A percentile compares a stretch with the other conserved stretches of the same genome.
Conservation (phyloP, 2,329 filamentous ascomycete genomes). For the Stachybotrys echinatus region DNA sequence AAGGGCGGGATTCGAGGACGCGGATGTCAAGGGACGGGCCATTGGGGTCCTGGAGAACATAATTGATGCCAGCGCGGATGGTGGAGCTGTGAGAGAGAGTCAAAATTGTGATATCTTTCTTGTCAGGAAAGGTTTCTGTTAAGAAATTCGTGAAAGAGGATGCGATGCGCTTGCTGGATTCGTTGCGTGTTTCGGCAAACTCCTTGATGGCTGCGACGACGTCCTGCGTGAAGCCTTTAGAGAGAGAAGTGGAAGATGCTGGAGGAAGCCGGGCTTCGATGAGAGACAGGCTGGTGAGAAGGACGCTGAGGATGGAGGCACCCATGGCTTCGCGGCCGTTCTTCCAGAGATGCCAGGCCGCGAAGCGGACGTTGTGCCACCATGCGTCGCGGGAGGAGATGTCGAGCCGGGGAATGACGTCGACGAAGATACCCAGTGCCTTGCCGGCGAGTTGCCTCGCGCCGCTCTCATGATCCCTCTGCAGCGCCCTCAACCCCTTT, state of each 20-base stretch:
- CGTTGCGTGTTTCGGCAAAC: constrained; percentile 12
- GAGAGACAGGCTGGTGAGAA: constrained; percentile 39
- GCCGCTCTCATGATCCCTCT: constrained; percentile 52
- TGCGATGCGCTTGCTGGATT: constrained; percentile 24
- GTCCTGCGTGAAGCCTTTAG: constrained; percentile 6
- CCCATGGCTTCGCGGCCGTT: constrained; percentile 64
- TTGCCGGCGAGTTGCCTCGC: constrained; percentile 52
- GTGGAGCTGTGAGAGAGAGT: constrained; percentile 62
- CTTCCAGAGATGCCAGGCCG: constrained; percentile 59
- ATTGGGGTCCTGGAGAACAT: constrained; percentile 26
- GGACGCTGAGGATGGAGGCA: constrained; percentile 47
- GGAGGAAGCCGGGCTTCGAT: constrained; percentile 26
- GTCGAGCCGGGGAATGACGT: constrained; percentile 34
- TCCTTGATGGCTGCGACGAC: constrained; percentile 12
- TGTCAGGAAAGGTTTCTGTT: constrained; percentile 10
- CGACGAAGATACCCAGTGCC: constrained; percentile 43
- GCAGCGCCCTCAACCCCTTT: constrained; percentile 42
- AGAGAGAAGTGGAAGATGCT: neutral
- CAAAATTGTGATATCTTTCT: constrained; percentile 39
- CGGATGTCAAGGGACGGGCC: constrained; percentile 44
- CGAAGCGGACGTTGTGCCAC: constrained; percentile 51
- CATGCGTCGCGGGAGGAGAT: constrained; percentile 29
- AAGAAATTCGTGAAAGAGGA: constrained; percentile 29
- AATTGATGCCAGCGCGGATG: constrained; percentile 42
- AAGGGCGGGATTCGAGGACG: constrained; percentile 61